Evolutionary conservation across 768 basidiomycete species (phyloP), one percentile per base, ranked within the genome.

Genomic region (Termitomyces sp.): DNA sequence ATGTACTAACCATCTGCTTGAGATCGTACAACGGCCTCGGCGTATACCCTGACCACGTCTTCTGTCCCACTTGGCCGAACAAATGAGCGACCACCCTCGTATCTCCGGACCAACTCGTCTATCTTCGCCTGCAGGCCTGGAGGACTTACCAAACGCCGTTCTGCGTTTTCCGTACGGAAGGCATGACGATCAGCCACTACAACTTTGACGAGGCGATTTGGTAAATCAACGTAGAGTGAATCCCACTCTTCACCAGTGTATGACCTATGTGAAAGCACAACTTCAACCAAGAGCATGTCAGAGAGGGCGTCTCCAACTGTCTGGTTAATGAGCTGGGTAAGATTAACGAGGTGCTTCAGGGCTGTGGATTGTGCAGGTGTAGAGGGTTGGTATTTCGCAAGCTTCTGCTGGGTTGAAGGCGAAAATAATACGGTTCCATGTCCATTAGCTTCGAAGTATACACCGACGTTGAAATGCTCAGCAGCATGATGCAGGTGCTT

Each of bases 401-500:
- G 77, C 46, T 70, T 80, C 24, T 82, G 75, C 56, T 87, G 79
- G 4, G 93, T 89, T 20, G 80, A 70, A 7, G 80, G 82, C 13
- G 97, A 98, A 76, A 99, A 98, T 55, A 98, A 73, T 48, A 98
- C 93, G 3, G 97, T 99, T 33, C 97, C 97, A 65, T 99, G 97
- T 2, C 97, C 97, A 69, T 99, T 99, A 34, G 97, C 97, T 72
- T 99, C 97, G 66, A 99, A 99, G 74, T 99, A 99, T 46, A 99
- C 92, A n/a, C 97, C 97, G 55, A 99, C 81, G 68, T 93, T 83
- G 72, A 88, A 98, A 65, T 86, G 84, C 65, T 95, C 92, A 12
- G 97, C 97, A 16, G 95, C 97, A 68, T 98, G 95, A 69, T 99
- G 97, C 49, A 98, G 83, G 69, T 98, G 91, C 72, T 99, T 99